These are phyloP conservation scores for Pneumocystis oryctolagi DNA, from an alignment of 1,139 yeast species.

Conservation along the genomic window DNA sequence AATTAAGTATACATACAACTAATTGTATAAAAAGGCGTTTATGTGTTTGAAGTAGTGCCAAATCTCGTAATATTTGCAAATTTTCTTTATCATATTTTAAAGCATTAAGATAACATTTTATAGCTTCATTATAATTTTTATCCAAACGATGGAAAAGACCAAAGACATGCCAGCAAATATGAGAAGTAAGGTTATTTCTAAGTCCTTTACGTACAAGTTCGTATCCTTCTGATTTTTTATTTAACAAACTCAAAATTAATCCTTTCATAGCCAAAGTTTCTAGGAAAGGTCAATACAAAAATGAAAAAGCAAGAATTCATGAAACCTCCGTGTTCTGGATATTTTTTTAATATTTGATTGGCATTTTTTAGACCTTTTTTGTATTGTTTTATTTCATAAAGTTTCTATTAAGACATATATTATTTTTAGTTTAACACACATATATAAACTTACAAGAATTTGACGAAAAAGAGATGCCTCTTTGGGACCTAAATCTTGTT, in stretches of 20 bases:
- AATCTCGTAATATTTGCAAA: constrained; percentile 64
- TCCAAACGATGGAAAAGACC: constrained; percentile 69
- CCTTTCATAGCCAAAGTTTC: constrained; percentile 82
- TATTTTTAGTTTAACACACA: neutral
- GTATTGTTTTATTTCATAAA: constrained; percentile 75
- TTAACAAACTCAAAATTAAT: constrained; percentile 40
- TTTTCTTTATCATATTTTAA: constrained; percentile 67
- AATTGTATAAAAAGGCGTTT: constrained; percentile 55
- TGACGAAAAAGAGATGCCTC: neutral
- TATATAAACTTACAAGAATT: neutral
- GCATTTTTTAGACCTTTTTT: constrained; percentile 67
- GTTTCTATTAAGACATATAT: constrained; percentile 30
- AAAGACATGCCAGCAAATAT: constrained; percentile 68
- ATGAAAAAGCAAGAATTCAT: neutral
- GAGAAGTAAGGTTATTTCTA: constrained; percentile 39
- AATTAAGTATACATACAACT: constrained; percentile 5
- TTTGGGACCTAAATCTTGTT: neutral
- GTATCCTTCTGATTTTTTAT: constrained; percentile 51
- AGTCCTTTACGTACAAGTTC: constrained; percentile 47
- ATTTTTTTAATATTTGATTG: constrained; percentile 64
- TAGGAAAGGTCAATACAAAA: neutral
- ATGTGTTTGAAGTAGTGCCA: constrained; percentile 67
- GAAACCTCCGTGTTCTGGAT: constrained; percentile 43
- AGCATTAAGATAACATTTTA: constrained; percentile 66
- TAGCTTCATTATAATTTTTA: constrained; percentile 61